These are phyloP conservation scores for Westerdykella ornata DNA, from an alignment of 2,329 filamentous ascomycete species.

Conservation along the genomic window DNA sequence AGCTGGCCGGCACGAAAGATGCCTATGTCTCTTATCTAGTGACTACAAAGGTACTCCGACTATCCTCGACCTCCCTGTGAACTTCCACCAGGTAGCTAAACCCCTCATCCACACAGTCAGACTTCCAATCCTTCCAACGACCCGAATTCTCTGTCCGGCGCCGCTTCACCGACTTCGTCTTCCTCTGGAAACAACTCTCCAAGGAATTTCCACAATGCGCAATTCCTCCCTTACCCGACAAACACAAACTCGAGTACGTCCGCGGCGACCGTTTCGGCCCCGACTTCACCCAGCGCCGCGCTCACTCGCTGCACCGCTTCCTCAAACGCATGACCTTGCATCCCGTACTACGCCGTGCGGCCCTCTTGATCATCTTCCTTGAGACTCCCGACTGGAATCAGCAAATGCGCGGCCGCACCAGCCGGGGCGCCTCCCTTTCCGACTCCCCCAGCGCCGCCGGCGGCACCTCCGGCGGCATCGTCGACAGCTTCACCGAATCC, in stretches of 20 bases:
- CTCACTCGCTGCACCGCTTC: slow-evolving; percentile 87
- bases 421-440: slow-evolving; percentile 50
- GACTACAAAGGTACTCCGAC: slow-evolving; percentile 63
- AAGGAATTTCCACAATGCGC: slow-evolving; percentile 87
- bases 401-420: slow-evolving; percentile 74
- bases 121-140: slow-evolving; percentile 88
- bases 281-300: slow-evolving; percentile 84
- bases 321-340: slow-evolving; percentile 80
- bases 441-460: slow-evolving; percentile 37
- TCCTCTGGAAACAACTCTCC: slow-evolving; percentile 83
- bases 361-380: slow-evolving; percentile 80
- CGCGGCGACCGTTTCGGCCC: slow-evolving; percentile 89
- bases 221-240: slow-evolving; percentile 90
- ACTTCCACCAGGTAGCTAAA: not conserved
- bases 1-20: slow-evolving; percentile 94
- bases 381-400: slow-evolving; percentile 95
- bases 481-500: slow-evolving; percentile 91
- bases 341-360: slow-evolving; percentile 75
- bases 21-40: slow-evolving; percentile 94
- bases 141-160: slow-evolving; percentile 72
- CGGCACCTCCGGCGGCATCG: slow-evolving; percentile 59
- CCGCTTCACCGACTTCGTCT: slow-evolving; percentile 96
- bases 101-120: slow-evolving; percentile 54
- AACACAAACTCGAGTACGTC: slow-evolving; percentile 99
- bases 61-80: not conserved